Evolutionary conservation across 148 eudicot species (phyloP), one percentile per base, ranked within the genome.

Genomic region (Camellia granthamiana): DNA sequence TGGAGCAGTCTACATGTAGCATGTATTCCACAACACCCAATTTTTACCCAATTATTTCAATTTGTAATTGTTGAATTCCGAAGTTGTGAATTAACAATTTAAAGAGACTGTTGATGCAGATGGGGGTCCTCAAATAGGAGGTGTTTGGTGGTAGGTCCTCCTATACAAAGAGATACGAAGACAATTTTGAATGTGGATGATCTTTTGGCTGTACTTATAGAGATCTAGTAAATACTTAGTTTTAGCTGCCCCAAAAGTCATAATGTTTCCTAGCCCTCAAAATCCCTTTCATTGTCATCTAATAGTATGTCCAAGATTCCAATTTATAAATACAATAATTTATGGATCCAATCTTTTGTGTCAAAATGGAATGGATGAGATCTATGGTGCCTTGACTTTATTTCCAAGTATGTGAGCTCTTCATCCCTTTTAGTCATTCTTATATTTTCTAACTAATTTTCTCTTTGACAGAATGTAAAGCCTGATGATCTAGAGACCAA

Each of bases 401-500:
- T 51, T 73, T 23, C 42, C 16, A 23, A 73, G 76, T 6, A 7
- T 44, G 70, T 13, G 15, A 16, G 13, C 0, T 76, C 21, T 41
- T 16, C 1, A 1, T 38, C 42, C 16, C 11, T 55, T 47, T 42
- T 68, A 9, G 8, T 54, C 41, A 64, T 75, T 47, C 19, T 19
- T 68, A 2, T 65, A 43, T 43, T 56, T 75, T 16, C 15, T 77
- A 78, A 56, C 47, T 47, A 21, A 13, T 62, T 71, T 67, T 84
- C 49, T 52, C 30, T 79, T 76, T 74, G 43, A 63, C 89, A 95
- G 97, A 94, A 92, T 72, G 69, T 81, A 52, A 92, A 86, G 78
- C 81, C 86, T 59, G 92, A 93, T 47, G 87, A 85, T 66, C 58
- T 89, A 67, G 93, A 93, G 89, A 88, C 88, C 58, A 80, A 42